Conservation (phyloP, 73 alveolate genomes). For the Uronychia binucleata region DNA sequence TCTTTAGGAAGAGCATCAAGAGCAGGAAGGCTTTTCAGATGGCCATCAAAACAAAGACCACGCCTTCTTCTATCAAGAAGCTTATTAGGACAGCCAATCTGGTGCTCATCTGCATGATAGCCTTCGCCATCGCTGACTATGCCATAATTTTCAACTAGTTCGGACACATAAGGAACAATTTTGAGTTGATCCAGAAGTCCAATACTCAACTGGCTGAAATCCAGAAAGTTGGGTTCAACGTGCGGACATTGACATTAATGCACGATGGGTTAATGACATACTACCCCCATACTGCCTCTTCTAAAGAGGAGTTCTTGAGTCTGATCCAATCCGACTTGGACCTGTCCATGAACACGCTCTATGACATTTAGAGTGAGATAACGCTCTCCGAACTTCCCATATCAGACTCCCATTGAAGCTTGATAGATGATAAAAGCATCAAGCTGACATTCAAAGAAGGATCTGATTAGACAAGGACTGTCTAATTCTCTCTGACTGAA, state of each 20-base stretch:
- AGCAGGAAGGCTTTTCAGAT: constrained; percentile 11
- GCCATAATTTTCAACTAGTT: constrained; percentile 16
- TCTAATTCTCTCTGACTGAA: constrained; percentile 44
- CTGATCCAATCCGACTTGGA: background rate
- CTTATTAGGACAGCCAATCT: constrained; percentile 14
- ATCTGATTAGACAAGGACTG: background rate
- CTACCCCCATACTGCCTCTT: constrained; percentile 1
- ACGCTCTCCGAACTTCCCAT: background rate
- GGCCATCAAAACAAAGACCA: background rate
- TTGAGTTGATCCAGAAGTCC: constrained; percentile 14
- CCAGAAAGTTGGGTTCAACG: constrained; percentile 36
- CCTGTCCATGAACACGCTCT: background rate
- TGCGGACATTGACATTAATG: constrained; percentile 27
- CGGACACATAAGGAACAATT: constrained; percentile 19
- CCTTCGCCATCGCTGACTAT: constrained; percentile 41
- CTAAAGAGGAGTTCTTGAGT: background rate
- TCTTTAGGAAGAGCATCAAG: constrained; percentile 5
- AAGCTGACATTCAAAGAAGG: constrained; percentile 12
- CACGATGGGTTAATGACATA: constrained; percentile 4
- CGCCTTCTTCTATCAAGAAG: background rate
- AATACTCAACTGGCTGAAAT: constrained; percentile 13
- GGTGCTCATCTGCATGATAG: constrained; percentile 2
- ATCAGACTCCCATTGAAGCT: constrained; percentile 1
- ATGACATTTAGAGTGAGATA: background rate
- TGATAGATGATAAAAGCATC: constrained; percentile 23